These are phyloP conservation scores for Sherardia arvensis DNA, from an alignment of 257 asterid species.

Conservation along the genomic window DNA sequence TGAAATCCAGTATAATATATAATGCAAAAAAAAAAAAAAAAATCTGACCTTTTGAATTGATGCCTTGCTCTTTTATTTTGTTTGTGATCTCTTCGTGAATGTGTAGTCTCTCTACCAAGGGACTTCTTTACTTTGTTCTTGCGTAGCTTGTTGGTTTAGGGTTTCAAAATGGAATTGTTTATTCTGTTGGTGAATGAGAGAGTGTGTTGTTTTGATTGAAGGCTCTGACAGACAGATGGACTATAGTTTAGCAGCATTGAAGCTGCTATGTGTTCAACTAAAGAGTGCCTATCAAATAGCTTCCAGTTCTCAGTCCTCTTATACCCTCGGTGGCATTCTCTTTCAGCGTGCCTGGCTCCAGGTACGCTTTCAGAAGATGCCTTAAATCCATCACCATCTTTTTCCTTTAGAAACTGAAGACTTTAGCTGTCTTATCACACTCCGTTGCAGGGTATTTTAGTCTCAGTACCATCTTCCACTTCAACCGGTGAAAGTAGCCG, in stretches of 20 bases:
- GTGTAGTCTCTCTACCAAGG: not conserved
- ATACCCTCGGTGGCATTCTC: slow-evolving; percentile 63
- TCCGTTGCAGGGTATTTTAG: slow-evolving; percentile 53
- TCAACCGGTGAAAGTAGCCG: slow-evolving; percentile 18
- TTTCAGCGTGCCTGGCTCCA: slow-evolving; percentile 97
- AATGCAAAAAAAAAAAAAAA: too few relatives aligned
- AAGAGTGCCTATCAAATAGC: slow-evolving; percentile 32
- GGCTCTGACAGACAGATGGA: slow-evolving; percentile 33
- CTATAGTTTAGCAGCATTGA: slow-evolving; percentile 70
- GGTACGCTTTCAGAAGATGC: slow-evolving; percentile 23
- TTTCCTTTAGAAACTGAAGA: not conserved
- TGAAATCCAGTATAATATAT: too few relatives aligned
- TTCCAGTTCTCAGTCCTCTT: slow-evolving; percentile 30
- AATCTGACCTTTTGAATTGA: not conserved
- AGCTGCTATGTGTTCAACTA: slow-evolving; percentile 61
- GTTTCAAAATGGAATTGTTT: not conserved
- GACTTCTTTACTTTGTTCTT: not conserved
- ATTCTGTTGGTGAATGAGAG: not conserved
- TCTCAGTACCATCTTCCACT: slow-evolving; percentile 30
- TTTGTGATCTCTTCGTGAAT: not conserved
- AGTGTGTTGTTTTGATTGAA: not conserved
- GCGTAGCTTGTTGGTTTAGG: not conserved
- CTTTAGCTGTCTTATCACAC: not conserved
- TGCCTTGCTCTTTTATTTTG: not conserved
- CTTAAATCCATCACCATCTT: not conserved